Conservation (phyloP, 768 basidiomycete species). For the Candolleomyces eurysporus region DNA sequence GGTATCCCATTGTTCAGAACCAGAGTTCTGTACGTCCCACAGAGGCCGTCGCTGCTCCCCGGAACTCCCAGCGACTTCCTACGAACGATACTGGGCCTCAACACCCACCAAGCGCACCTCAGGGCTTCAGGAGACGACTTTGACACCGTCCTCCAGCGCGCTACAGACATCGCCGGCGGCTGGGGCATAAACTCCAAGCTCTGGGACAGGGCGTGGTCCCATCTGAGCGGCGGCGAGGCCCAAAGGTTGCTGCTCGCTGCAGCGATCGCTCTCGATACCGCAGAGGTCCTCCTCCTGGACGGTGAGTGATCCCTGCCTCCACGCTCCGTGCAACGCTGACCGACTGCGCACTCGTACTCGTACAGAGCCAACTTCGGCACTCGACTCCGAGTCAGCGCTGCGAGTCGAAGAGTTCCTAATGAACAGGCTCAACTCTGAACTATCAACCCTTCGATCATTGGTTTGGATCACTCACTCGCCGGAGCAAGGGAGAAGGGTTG, state of each 20-base stretch:
- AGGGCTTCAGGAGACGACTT: conserved; percentile 20
- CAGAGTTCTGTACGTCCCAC: conserved; percentile 81
- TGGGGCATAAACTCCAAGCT: conserved; percentile 71
- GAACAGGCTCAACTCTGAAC: conserved; percentile 44
- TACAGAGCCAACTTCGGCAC: conserved; percentile 85
- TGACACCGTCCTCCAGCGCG: conserved; percentile 20
- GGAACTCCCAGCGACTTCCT: conserved; percentile 79
- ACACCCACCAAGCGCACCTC: conserved; percentile 36
- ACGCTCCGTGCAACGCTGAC: not conserved
- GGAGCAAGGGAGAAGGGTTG: conserved; percentile 74
- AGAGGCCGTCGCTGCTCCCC: conserved; percentile 82
- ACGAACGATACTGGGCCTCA: conserved; percentile 49
- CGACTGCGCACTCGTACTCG: not conserved
- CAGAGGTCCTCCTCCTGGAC: conserved; percentile 77
- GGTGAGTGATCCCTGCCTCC: conserved; percentile 43
- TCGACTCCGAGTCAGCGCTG: conserved; percentile 66
- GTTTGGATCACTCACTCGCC: conserved; percentile 90
- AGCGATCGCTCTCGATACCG: conserved; percentile 68
- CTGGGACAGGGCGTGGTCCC: conserved; percentile 80
- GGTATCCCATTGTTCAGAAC: conserved; percentile 80
- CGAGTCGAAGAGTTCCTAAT: conserved; percentile 65
- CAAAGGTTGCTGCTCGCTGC: conserved; percentile 82
- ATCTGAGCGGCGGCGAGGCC: conserved; percentile 82
- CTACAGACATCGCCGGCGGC: conserved; percentile 50
- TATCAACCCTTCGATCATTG: conserved; percentile 62